phyloP scores from a whole-genome alignment of 1,139 yeast species.

The Blastobotrys capitulatus region DNA sequence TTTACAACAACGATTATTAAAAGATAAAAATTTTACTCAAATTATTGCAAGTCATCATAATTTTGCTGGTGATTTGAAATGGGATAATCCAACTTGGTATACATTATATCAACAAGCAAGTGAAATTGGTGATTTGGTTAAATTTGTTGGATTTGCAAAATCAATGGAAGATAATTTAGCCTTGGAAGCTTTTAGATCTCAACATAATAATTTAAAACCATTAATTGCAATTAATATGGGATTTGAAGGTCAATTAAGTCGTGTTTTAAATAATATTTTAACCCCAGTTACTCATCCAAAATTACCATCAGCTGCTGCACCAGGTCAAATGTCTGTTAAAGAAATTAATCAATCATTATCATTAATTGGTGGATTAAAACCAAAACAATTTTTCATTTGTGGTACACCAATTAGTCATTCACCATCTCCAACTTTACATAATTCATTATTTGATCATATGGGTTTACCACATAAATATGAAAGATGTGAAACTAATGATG shows the following conservation, averaged over 20 bases:
- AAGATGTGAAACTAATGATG: slow-evolving; percentile 62
- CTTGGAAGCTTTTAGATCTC: slow-evolving; percentile 62
- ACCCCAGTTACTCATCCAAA: slow-evolving; percentile 78
- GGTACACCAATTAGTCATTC: slow-evolving; percentile 86
- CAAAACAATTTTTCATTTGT: slow-evolving; percentile 65
- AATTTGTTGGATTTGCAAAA: slow-evolving; percentile 76
- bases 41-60: slow-evolving; percentile 83
- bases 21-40: slow-evolving; percentile 54
- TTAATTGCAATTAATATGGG: slow-evolving; percentile 84
- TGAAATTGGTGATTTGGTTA: slow-evolving; percentile 64
- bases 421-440: slow-evolving; percentile 81
- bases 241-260: slow-evolving; percentile 65
- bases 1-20: slow-evolving; percentile 39
- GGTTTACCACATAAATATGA: slow-evolving; percentile 76
- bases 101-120: slow-evolving; percentile 63
- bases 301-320: slow-evolving; percentile 65
- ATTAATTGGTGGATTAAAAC: slow-evolving; percentile 55
- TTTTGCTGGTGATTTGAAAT: slow-evolving; percentile 52
- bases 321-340: slow-evolving; percentile 57
- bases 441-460: slow-evolving; percentile 62
- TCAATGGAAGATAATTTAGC: slow-evolving; percentile 60
- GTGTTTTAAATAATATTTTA: slow-evolving; percentile 65
- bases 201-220: slow-evolving; percentile 42
- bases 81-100: slow-evolving; percentile 73
- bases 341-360: slow-evolving; percentile 57